Evolutionary conservation across 441 rosid species (phyloP).

Genomic region (Monsonia emarginata): DNA sequence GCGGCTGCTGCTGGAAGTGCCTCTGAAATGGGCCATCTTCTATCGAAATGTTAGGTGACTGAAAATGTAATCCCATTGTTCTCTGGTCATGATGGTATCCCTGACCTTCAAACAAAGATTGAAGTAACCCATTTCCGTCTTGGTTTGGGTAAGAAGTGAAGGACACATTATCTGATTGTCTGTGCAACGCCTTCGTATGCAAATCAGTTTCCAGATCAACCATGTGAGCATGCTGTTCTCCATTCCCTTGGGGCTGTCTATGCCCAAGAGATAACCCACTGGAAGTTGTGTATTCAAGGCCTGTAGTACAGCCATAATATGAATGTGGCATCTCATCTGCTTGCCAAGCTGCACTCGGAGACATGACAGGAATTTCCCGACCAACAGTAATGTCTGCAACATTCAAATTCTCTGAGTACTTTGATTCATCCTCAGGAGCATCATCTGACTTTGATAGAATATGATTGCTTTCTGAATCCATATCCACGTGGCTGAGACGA

Average conservation of each 20-base stretch:
- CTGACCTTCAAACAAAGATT: slow-evolving; percentile 66
- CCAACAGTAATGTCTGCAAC: slow-evolving; percentile 29
- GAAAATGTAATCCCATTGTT: slow-evolving; percentile 37
- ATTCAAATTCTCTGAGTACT: slow-evolving; percentile 30
- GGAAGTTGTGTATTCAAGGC: slow-evolving; percentile 37
- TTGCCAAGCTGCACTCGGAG: slow-evolving; percentile 55
- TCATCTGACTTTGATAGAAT: slow-evolving; percentile 31
- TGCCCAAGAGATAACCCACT: slow-evolving; percentile 41
- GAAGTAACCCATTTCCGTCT: slow-evolving; percentile 73
- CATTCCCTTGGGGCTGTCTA: slow-evolving; percentile 29
- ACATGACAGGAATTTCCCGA: slow-evolving; percentile 40
- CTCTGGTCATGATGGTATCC: slow-evolving; percentile 47
- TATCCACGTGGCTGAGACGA: slow-evolving; percentile 26
- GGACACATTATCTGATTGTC: slow-evolving; percentile 44
- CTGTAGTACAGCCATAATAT: slow-evolving; percentile 37
- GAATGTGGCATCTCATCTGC: slow-evolving; percentile 38
- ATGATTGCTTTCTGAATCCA: slow-evolving; percentile 31
- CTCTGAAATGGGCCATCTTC: slow-evolving; percentile 43
- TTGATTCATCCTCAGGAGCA: slow-evolving; percentile 29
- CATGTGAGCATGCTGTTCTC: slow-evolving; percentile 35
- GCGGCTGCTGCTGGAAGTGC: slow-evolving; percentile 44
- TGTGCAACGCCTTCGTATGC: slow-evolving; percentile 40
- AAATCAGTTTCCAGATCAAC: slow-evolving; percentile 47
- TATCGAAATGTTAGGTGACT: slow-evolving; percentile 37
- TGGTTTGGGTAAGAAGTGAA: slow-evolving; percentile 51